Conservation (phyloP, 2,329 filamentous ascomycete species). For the Huntiella omanensis region DNA sequence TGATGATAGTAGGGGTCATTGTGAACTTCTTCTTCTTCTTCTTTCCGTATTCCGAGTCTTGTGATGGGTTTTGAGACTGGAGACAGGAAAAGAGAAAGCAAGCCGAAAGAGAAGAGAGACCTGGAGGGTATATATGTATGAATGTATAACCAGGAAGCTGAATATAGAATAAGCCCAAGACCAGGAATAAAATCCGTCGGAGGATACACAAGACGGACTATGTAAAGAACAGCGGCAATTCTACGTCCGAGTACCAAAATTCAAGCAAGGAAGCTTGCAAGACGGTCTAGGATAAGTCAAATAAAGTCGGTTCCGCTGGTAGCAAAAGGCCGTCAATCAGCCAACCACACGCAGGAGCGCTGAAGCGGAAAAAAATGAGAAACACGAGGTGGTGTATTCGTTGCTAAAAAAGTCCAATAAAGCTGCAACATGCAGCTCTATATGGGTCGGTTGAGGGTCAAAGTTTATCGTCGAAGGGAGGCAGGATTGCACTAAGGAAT, state of each 20-base stretch:
- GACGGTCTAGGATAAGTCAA: neutral
- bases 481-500: neutral
- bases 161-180: neutral
- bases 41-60: too few relatives aligned
- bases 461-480: too few relatives aligned
- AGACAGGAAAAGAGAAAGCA: neutral
- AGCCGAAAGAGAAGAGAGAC: neutral
- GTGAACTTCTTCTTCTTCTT: too few relatives aligned
- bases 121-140: neutral
- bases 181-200: neutral
- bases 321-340: too few relatives aligned
- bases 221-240: neutral
- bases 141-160: neutral
- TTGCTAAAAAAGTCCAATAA: too few relatives aligned
- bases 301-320: too few relatives aligned
- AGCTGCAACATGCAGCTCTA: too few relatives aligned
- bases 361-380: slow-evolving; percentile 1
- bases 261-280: neutral
- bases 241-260: neutral
- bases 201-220: neutral
- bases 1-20: neutral
- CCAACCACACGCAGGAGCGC: too few relatives aligned
- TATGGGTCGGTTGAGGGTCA: too few relatives aligned
- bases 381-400: too few relatives aligned
- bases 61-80: neutral